Conservation (phyloP, 2,329 filamentous ascomycete genomes). For the Talaromyces sp. region DNA sequence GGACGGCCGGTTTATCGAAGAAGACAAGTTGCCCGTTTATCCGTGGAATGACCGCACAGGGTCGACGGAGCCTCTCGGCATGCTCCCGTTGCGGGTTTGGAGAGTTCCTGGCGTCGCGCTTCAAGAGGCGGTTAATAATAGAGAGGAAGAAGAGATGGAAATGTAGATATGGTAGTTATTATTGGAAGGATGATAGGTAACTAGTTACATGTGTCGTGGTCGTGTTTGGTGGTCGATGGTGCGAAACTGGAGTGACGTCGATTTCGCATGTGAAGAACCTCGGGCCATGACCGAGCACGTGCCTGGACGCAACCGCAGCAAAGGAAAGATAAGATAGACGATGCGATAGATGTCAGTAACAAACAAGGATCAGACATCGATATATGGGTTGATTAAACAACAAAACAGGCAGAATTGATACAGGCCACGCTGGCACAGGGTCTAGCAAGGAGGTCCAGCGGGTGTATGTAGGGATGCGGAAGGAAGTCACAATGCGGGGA, state of each 20-base stretch:
- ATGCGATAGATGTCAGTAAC: not conserved
- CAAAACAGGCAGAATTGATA: not conserved
- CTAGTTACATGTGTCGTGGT: not conserved
- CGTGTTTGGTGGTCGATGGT: not conserved
- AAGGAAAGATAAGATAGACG: not conserved
- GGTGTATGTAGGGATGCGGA: not conserved
- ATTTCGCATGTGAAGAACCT: constrained; percentile 10
- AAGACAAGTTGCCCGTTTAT: constrained; percentile 1
- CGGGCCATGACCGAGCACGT: constrained; percentile 11
- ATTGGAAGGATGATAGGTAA: no score
- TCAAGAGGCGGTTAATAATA: not conserved
- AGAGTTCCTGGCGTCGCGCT: not conserved
- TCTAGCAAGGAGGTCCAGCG: not conserved
- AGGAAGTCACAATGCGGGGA: not conserved
- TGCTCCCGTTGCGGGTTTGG: not conserved
- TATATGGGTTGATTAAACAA: not conserved
- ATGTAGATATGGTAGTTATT: not conserved
- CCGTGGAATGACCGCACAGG: constrained; percentile 5
- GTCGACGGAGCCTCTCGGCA: constrained; percentile 3
- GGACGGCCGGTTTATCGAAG: not conserved
- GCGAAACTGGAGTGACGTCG: constrained; percentile 6
- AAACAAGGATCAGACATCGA: not conserved
- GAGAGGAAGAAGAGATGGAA: not conserved
- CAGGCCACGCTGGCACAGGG: not conserved
- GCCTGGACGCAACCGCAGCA: not conserved